These are phyloP conservation scores for Cyclanthera cordifolia DNA, from an alignment of 306 rosid species.

Conservation along the genomic window DNA sequence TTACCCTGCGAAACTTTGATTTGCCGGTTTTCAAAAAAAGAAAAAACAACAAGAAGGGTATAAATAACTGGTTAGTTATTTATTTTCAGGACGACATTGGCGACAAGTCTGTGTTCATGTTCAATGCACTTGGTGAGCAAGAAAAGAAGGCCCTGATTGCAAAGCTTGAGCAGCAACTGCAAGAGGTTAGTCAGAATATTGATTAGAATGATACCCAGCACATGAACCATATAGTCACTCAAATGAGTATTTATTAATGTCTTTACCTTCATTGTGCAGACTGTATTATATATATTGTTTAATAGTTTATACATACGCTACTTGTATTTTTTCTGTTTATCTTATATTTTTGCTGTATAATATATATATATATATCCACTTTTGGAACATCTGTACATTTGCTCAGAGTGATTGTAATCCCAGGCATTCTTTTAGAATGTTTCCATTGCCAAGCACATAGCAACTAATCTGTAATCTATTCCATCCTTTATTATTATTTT, in stretches of 20 bases:
- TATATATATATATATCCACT: neutral
- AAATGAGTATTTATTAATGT: too few relatives aligned
- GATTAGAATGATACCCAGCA: conserved; percentile 10
- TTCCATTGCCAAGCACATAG: too few relatives aligned
- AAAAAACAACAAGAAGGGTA: too few relatives aligned
- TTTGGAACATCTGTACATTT: neutral
- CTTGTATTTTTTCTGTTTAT: neutral
- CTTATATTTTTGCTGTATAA: neutral
- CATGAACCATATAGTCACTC: neutral
- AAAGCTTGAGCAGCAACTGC: conserved; percentile 57
- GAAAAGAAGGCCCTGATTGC: conserved; percentile 51
- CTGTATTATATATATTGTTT: neutral
- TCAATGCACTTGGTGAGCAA: conserved; percentile 52
- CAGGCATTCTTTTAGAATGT: neutral
- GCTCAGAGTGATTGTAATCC: neutral
- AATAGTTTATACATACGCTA: neutral
- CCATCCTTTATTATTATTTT: too few relatives aligned
- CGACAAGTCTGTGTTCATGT: conserved; percentile 80
- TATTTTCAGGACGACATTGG: conserved; percentile 66
- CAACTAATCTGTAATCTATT: too few relatives aligned
- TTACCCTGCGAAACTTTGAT: too few relatives aligned
- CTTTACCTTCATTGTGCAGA: too few relatives aligned
- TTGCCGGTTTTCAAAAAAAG: too few relatives aligned
- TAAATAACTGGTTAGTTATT: neutral
- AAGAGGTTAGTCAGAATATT: conserved; percentile 15